These are phyloP conservation scores for Wickerhamiella brachini DNA, from an alignment of 805 yeast genomes.

Conservation along the genomic window DNA sequence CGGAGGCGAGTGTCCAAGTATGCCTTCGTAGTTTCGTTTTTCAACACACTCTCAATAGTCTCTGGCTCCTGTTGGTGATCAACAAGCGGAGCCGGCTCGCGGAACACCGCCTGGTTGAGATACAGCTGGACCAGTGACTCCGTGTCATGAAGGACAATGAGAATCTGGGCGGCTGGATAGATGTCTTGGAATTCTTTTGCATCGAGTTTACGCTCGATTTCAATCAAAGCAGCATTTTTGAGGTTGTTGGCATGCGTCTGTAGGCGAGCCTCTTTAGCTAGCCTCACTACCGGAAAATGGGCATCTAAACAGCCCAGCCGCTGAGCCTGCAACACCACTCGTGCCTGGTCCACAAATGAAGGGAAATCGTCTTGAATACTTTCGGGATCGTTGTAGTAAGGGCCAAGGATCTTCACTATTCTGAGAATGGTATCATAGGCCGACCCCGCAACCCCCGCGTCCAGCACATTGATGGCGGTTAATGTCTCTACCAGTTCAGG, in stretches of 20 bases:
- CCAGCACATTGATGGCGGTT: constrained; percentile 4
- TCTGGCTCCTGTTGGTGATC: constrained; percentile 11
- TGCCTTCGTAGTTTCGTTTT: not conserved
- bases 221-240: not conserved
- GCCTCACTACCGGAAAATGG: not conserved
- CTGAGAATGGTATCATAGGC: constrained; percentile 6
- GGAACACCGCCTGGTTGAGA: constrained; percentile 3
- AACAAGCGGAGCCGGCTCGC: not conserved
- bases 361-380: not conserved
- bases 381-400: not conserved
- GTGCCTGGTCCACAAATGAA: not conserved
- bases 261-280: not conserved
- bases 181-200: not conserved
- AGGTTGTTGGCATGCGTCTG: not conserved
- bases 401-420: not conserved
- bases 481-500: not conserved
- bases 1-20: not conserved
- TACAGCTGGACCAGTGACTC: constrained; percentile 22
- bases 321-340: not conserved
- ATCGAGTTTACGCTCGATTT: not conserved
- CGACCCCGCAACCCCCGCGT: constrained; percentile 3
- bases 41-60: constrained; percentile 17
- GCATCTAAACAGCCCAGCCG: not conserved
- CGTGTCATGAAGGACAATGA: constrained; percentile 24
- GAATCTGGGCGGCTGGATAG: constrained; percentile 20